Base-by-base conservation (phyloP, 2,329 filamentous ascomycete genomes). In the Colletotrichum paranaense region DNA sequence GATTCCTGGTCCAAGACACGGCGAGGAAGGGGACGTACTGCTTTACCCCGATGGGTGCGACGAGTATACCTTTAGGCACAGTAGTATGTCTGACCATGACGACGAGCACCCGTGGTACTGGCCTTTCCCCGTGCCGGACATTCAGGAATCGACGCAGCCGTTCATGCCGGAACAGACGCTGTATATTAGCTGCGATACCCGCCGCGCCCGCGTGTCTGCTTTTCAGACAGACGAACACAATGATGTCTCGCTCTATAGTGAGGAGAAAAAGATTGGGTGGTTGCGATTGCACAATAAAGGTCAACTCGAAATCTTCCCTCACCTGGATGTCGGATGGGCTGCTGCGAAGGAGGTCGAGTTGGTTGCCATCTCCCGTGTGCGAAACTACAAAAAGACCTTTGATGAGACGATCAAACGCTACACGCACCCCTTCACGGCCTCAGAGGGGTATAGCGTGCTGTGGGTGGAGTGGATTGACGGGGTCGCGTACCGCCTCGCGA, bases 161-260 rank as follows among this genome's bases (percentile, higher is more conserved):
- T 64, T 52, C 49, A 64, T 64, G 42, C 62, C 26, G 12, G 62
- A 64, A 11, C 62, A 64, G 30, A 64, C 42, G 12, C 42, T 42
- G 4, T 55, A 55, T 9, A 26, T 64, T 38, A 19, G 42, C 42
- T 64, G 62, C 16, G n/a, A 64, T 1, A 64, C 62, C 12, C 22
- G 30, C 7, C 24, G 62, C n/a, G 57, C 57, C 8, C 22, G 3
- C n/a, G 57, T 60, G 14, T 42, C 19, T 42, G 57, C 57, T 35
- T 32, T 60, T 60, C 57, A 26, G 9, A 4, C 57, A 22, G 19
- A 7, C 30, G 16, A 60, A 14, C 8, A 60, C 5, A 35, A 42
- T 14, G 28, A 22, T 12, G 14, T 22, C 30, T 22, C 22, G 3
- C 35, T 60, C 19, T 32, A 60, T 16, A 14, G 12, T 22, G 22